Base-by-base conservation (phyloP, 2,329 filamentous ascomycete genomes). In the Curvularia lunata region DNA sequence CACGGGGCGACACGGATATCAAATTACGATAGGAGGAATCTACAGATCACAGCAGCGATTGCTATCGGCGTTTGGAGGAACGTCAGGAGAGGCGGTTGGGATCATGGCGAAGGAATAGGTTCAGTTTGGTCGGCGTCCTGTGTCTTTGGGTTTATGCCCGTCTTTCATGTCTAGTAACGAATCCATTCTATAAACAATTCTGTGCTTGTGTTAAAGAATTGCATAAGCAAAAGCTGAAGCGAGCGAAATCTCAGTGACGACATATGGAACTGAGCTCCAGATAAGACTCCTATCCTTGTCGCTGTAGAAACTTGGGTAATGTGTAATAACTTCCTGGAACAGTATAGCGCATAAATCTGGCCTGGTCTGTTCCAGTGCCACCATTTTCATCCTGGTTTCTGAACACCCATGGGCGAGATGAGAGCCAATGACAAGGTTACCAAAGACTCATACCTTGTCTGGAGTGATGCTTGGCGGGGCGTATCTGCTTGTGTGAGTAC, bases 111-210 rank as follows among this genome's bases (percentile, higher is more conserved):
- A 37, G 40, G 8, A n/a, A 34, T 28, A 37, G 23, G 38, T 54
- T 47, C 23, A 38, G 50, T 48, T 48, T 19, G 42, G 38, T 37
- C 23, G 43, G 54, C 50, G 54, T 57, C 7, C 18, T 45, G 30
- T 27, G 4, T 52, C 32, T 46, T 37, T 13, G 7, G 30, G 6
- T 38, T 38, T 30, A 57, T 54, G 50, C 27, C 30, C 28, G 25
- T 34, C 19, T 40, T 56, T 42, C 27, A 48, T 37, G 41, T 23
- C 23, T 28, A 13, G 48, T 42, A 47, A 56, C 34, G 42, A 53
- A 53, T 53, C 21, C 23, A 42, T 53, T 27, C 37, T 34, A 34
- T n/a, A 10, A 34, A 37, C 12, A 19, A 13, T 5, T 34, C 4
- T 43, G 28, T 16, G 27, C 28, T 47, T 12, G 13, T 10, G 7